A percentile compares a stretch with the other conserved stretches of the same genome.
These are phyloP conservation scores for Coccomyxa sp. DNA, from an alignment of 139 green algal genomes.

Conservation along the genomic window DNA sequence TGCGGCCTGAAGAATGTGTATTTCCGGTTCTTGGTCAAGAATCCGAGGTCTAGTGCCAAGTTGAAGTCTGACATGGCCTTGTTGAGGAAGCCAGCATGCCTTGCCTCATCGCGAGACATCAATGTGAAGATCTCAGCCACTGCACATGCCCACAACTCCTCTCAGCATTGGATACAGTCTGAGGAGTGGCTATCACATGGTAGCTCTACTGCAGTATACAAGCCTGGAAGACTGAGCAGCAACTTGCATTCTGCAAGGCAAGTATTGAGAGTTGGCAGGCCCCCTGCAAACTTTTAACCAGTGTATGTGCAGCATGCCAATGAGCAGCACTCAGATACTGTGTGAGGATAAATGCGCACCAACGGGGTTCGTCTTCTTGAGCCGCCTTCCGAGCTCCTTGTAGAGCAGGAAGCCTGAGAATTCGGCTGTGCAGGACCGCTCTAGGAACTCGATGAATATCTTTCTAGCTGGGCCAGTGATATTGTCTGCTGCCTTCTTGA, in stretches of 20 bases:
- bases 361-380: slow-evolving; percentile 75
- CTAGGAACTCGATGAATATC: slow-evolving; percentile 99
- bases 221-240: too few species aligned
- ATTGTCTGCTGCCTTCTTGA: slow-evolving; percentile 89
- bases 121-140: slow-evolving; percentile 76
- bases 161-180: too few species aligned
- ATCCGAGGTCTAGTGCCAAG: slow-evolving; percentile 96
- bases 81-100: slow-evolving; percentile 99
- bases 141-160: background rate
- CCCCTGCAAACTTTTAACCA: too few species aligned
- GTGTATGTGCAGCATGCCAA: too few species aligned
- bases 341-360: too few species aligned
- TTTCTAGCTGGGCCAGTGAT: slow-evolving; percentile 80
- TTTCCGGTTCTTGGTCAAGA: slow-evolving; percentile 95
- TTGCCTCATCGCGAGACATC: slow-evolving; percentile 97
- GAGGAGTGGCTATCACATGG: too few species aligned
- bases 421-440: slow-evolving; percentile 98
- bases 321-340: too few species aligned
- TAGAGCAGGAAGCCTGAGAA: slow-evolving; percentile 99
- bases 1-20: slow-evolving; percentile 97
- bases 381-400: slow-evolving; percentile 97
- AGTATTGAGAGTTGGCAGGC: too few species aligned
- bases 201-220: too few species aligned
- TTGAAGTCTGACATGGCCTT: slow-evolving; percentile 95
- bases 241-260: too few species aligned